Evolutionary conservation across 192 early-diverging fungal species (phyloP).

Genomic region (Neocallimastix lanati): DNA sequence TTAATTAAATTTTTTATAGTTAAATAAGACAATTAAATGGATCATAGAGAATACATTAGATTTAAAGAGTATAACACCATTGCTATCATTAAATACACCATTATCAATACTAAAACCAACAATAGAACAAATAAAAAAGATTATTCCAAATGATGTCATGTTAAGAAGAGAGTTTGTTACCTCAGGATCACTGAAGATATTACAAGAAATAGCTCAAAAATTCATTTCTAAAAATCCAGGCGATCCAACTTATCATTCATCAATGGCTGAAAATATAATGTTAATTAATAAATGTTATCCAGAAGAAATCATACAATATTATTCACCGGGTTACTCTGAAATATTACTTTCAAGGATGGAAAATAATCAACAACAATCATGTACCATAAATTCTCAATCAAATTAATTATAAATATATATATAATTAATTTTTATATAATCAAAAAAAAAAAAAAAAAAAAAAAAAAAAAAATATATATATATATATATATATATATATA

Average conservation of each 20-base stretch:
- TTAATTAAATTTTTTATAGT: too few relatives aligned
- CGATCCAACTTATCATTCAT: conserved; percentile 18
- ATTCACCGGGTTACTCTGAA: conserved; percentile 33
- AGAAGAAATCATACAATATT: conserved; percentile 44
- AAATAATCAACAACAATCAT: background rate
- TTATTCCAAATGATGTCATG: conserved; percentile 31
- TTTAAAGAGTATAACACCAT: conserved; percentile 27
- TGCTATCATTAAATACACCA: conserved; percentile 23
- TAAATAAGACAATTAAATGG: conserved; percentile 30
- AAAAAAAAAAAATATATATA: too few relatives aligned
- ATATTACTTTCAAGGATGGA: conserved; percentile 25
- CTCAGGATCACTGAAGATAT: conserved; percentile 20
- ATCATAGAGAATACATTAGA: conserved; percentile 29
- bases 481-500: too few relatives aligned
- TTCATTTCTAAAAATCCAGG: background rate
- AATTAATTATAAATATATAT: background rate
- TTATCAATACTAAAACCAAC: conserved; percentile 34
- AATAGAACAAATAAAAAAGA: conserved; percentile 33
- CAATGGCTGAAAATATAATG: conserved; percentile 31
- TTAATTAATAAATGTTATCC: conserved; percentile 40
- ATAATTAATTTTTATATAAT: background rate
- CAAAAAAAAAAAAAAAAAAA: too few relatives aligned
- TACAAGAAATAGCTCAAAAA: conserved; percentile 29
- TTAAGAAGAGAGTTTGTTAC: conserved; percentile 32
- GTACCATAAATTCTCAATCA: background rate